Evolutionary conservation across 2,329 filamentous ascomycete genomes (phyloP).

Genomic region (Paracamarosporium sp.): DNA sequence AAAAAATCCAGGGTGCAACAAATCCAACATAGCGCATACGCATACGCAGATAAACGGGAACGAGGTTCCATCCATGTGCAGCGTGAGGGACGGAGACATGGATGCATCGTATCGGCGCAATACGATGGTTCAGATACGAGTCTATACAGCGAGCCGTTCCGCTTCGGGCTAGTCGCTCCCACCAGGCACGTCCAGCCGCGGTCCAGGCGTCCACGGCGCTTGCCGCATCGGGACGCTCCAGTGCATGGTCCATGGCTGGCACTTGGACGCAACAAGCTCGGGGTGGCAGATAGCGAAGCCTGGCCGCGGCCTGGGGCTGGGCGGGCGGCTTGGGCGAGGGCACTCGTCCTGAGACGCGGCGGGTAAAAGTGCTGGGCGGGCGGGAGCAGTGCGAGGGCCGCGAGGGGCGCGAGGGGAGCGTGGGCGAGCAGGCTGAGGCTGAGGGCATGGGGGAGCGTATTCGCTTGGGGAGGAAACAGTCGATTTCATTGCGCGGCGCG

Average conservation of each 20-base stretch:
- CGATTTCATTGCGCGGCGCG: too few species aligned
- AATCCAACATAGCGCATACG: too few species aligned
- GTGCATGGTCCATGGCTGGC: neutral
- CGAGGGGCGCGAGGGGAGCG: neutral
- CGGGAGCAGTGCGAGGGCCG: neutral
- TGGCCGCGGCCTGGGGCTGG: neutral
- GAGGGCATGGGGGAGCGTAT: neutral
- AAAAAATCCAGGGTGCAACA: too few species aligned
- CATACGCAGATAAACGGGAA: too few species aligned
- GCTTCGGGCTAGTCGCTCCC: too few species aligned
- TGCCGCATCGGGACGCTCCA: neutral
- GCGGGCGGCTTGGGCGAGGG: neutral
- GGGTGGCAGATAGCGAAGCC: neutral
- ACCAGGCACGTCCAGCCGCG: too few species aligned
- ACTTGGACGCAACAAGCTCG: neutral
- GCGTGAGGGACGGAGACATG: too few species aligned
- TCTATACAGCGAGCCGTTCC: too few species aligned
- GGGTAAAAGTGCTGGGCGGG: neutral
- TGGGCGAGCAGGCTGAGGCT: slow-evolving; percentile 1
- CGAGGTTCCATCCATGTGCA: too few species aligned
- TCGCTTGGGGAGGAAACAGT: too few species aligned
- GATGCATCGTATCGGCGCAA: too few species aligned
- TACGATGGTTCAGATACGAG: too few species aligned
- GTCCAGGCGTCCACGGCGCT: neutral
- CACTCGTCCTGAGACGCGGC: neutral